Base-by-base conservation (phyloP, 495 filamentous ascomycete genomes). In the Daldinia grandis region DNA sequence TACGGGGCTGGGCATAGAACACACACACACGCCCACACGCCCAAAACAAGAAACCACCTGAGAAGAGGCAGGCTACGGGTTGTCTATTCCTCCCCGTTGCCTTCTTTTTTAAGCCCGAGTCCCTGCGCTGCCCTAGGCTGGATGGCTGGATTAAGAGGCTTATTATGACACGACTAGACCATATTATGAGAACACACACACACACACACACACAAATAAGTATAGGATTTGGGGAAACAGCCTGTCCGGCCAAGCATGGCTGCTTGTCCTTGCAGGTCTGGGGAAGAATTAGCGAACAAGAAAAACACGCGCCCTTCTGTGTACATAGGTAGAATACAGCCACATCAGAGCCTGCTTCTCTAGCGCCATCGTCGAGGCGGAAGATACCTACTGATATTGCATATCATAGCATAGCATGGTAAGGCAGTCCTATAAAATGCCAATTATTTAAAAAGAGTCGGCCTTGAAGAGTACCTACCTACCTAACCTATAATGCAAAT, bases 271-370 rank as follows among this genome's bases (percentile, higher is more conserved):
- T 53, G 60, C 25, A 68, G 60, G 61, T 72, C 64, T 61, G 59
- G 59, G 64, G 58, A 68, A 62, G 56, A 64, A 68, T 72, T 59
- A 31, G 61, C 61, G 56, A 65, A 44, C 8, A 59, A 62, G 60
- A 58, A 65, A 64, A 38, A 57, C n/a, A n/a, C n/a, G n/a, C n/a
- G n/a, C n/a, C n/a, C 42, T 15, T 14, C 28, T 30, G 47, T 59
- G 64, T n/a, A n/a, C n/a, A n/a, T n/a, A n/a, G n/a, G n/a, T 53
- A 58, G 47, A 21, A 50, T 44, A 51, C 65, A 73, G 70, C 70
- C 65, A 65, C 70, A 53, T 24, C 60, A 53, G 70, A 73, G 70
- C 70, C 70, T 73, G 70, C 70, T 68, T 61, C 70, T 65, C 21
- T 73, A 68, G 70, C 65, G 70, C 30, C 49, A 54, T 68, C 60